A percentile compares a stretch with the other conserved stretches of the same genome.
phyloP scores from a whole-genome alignment of 2,329 filamentous ascomycete species.

The Penicillium concentricum region DNA sequence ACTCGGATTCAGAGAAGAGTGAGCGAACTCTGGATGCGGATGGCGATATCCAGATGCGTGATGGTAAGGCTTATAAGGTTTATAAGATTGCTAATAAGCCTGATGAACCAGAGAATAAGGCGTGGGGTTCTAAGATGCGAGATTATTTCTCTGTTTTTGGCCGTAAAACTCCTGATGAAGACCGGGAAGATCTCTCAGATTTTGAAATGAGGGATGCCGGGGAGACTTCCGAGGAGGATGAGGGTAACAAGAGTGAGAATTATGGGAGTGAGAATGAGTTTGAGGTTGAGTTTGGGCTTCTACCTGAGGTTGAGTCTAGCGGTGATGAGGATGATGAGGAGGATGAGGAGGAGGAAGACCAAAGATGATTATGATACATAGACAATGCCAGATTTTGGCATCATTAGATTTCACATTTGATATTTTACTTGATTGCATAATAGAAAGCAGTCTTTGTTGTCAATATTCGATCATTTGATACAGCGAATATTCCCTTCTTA shows the following conservation, averaged over 20 bases:
- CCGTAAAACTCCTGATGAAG: background rate
- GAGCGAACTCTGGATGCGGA: background rate
- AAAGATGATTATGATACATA: background rate
- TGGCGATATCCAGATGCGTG: background rate
- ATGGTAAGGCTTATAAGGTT: no score
- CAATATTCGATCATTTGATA: background rate
- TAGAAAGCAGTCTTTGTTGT: background rate
- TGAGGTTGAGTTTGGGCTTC: no score
- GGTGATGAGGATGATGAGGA: no score
- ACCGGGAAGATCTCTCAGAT: background rate
- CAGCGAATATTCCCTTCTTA: no score
- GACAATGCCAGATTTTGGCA: background rate
- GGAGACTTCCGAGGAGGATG: background rate
- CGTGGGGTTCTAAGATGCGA: background rate
- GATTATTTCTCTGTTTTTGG: background rate
- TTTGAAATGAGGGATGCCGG: background rate
- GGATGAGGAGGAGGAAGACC: no score
- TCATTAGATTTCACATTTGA: no score
- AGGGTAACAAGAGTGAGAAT: background rate
- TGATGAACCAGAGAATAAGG: background rate
- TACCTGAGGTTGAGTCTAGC: background rate
- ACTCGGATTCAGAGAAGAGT: background rate
- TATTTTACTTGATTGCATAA: background rate
- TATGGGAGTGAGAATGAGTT: background rate
- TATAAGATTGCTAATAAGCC: background rate